Conservation (phyloP, 768 basidiomycete genomes). For the Xerocomellus chrysenteron region DNA sequence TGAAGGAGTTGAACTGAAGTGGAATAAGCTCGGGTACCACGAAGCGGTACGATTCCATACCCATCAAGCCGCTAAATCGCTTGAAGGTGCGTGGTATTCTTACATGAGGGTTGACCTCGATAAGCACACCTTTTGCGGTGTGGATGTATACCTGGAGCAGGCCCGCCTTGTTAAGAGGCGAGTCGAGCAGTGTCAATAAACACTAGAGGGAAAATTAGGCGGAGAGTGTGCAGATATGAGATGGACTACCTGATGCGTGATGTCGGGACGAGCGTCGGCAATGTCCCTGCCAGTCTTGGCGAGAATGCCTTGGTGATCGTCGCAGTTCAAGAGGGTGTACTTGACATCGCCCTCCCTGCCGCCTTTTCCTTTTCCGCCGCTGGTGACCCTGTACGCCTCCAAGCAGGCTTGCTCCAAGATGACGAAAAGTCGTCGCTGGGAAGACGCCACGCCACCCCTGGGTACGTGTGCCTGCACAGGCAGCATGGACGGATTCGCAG, state of each 20-base stretch:
- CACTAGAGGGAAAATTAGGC: constrained; percentile 54
- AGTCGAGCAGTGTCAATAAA: constrained; percentile 92
- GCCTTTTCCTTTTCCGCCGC: constrained; percentile 51
- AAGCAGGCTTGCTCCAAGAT: constrained; percentile 93
- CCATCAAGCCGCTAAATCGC: constrained; percentile 98
- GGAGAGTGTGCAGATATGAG: background rate
- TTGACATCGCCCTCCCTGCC: constrained; percentile 77
- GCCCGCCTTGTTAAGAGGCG: constrained; percentile 97
- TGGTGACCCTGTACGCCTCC: constrained; percentile 87
- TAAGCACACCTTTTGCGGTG: constrained; percentile 92
- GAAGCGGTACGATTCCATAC: constrained; percentile 41
- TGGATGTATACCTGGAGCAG: constrained; percentile 97
- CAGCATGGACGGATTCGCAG: constrained; percentile 75
- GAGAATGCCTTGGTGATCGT: constrained; percentile 97
- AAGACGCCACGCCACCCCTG: constrained; percentile 48
- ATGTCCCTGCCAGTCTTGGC: constrained; percentile 98
- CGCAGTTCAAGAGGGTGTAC: constrained; percentile 96
- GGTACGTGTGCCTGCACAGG: constrained; percentile 81
- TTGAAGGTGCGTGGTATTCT: constrained; percentile 98
- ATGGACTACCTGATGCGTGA: constrained; percentile 87
- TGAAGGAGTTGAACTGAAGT: constrained; percentile 90
- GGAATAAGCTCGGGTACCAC: background rate
- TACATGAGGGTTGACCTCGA: constrained; percentile 98
- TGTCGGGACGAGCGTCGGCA: constrained; percentile 98
- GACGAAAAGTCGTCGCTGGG: constrained; percentile 77